These are phyloP conservation scores for Diaporthe sp. DNA, from an alignment of 2,329 filamentous ascomycete species.

Conservation along the genomic window DNA sequence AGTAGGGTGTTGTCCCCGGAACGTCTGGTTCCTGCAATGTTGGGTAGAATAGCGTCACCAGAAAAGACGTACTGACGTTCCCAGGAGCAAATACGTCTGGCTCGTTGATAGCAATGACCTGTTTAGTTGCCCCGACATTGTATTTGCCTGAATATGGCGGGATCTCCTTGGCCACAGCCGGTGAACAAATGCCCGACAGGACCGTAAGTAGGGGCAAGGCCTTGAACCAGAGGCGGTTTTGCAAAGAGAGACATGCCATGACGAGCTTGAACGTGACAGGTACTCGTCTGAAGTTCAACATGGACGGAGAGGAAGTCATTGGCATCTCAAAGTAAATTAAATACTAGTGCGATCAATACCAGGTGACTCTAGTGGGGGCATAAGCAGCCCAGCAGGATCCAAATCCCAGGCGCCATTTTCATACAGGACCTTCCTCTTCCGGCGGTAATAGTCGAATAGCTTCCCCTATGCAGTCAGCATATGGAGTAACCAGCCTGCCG, in stretches of 20 bases:
- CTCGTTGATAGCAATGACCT: slow-evolving; percentile 7
- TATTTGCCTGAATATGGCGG: slow-evolving; percentile 28
- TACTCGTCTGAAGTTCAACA: background rate
- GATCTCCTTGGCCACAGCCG: slow-evolving; percentile 2
- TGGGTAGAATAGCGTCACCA: slow-evolving; percentile 27
- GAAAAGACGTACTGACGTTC: slow-evolving; percentile 18
- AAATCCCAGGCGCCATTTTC: background rate
- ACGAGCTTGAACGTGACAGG: rapidly evolving
- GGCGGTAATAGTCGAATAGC: background rate
- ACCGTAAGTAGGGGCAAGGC: background rate
- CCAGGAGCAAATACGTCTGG: slow-evolving; percentile 4
- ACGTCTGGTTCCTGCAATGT: slow-evolving; percentile 1
- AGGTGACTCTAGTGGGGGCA: background rate
- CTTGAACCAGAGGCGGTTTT: background rate
- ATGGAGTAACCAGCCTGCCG: background rate
- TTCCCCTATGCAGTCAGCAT: slow-evolving; percentile 4
- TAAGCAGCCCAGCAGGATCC: background rate
- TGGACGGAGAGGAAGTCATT: too few relatives aligned
- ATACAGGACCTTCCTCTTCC: slow-evolving; percentile 1
- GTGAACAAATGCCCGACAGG: background rate
- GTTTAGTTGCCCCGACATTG: slow-evolving; percentile 13
- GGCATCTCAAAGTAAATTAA: background rate
- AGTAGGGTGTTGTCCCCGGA: slow-evolving; percentile 11
- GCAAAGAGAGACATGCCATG: background rate
- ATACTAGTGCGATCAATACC: background rate